phyloP scores from a whole-genome alignment of 139 green algal genomes.

The Tetradesmus lagerheimii region DNA sequence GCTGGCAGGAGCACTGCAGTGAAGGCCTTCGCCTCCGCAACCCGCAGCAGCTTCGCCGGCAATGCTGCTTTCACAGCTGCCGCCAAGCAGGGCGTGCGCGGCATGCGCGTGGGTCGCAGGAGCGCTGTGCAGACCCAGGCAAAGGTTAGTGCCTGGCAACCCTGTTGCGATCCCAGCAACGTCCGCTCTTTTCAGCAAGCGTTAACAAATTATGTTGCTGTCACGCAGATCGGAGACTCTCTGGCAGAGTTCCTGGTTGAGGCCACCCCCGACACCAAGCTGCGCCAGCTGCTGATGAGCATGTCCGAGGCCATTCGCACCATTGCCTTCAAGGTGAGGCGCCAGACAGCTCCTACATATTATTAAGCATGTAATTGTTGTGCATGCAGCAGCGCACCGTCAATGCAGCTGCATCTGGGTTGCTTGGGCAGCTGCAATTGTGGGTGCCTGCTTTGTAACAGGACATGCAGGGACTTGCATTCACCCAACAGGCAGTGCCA shows the following conservation, averaged over 20 bases:
- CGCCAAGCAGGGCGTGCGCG: constrained; percentile 10
- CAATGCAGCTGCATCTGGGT: not conserved
- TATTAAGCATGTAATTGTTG: not conserved
- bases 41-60: constrained; percentile 42
- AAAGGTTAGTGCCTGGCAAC: constrained; percentile 47
- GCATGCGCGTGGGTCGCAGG: constrained; percentile 22
- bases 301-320: constrained; percentile 93
- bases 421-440: not conserved
- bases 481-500: not conserved
- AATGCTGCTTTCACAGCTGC: constrained; percentile 31
- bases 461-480: not conserved
- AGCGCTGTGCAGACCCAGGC: constrained; percentile 64
- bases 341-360: not conserved
- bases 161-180: not conserved
- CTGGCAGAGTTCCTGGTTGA: constrained; percentile 94
- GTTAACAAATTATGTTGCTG: not conserved
- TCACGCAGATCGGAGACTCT: constrained; percentile 85
- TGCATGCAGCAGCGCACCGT: not conserved
- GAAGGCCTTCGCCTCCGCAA: constrained; percentile 29
- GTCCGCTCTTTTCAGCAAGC: not conserved
- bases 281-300: constrained; percentile 93
- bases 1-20: not conserved
- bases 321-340: constrained; percentile 93
- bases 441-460: not conserved
- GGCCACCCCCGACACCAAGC: constrained; percentile 86